Percentiles rank a stretch among this genome's conserved stretches.
Conservation (phyloP, 805 yeast genomes). For the Wickerhamiella vanderwaltii region DNA sequence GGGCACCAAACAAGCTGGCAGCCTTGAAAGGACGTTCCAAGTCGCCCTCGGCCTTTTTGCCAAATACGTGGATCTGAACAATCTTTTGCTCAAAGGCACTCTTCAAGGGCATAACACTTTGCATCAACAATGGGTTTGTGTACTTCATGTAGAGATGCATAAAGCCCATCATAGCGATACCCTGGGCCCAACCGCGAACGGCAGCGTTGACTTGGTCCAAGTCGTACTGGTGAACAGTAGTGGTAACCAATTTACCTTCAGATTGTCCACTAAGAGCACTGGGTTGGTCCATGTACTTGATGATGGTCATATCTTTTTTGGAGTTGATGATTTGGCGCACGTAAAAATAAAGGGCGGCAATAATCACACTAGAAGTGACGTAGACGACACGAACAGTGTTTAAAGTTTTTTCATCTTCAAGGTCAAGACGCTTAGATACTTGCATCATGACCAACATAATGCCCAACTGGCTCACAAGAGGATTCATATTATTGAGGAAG, state of each 20-base stretch:
- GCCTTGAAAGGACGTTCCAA: conserved; percentile 95
- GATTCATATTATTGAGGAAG: conserved; percentile 71
- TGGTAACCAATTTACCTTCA: conserved; percentile 58
- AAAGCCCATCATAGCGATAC: conserved; percentile 93
- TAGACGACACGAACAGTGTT: conserved; percentile 67
- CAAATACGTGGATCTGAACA: conserved; percentile 81
- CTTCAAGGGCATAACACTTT: conserved; percentile 81
- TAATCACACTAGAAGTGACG: conserved; percentile 49
- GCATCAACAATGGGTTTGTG: conserved; percentile 94
- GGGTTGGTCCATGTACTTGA: conserved; percentile 83
- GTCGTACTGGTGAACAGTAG: conserved; percentile 92
- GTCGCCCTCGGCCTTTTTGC: conserved; percentile 72
- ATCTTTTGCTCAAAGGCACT: conserved; percentile 79
- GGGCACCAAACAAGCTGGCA: conserved; percentile 52
- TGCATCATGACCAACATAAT: conserved; percentile 96
- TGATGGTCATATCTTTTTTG: conserved; percentile 77
- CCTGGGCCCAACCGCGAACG: conserved; percentile 73
- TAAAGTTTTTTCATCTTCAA: conserved; percentile 68
- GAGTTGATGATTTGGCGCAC: conserved; percentile 47
- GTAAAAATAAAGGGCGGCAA: conserved; percentile 54
- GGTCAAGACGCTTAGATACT: conserved; percentile 74
- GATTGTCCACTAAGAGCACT: conserved; percentile 65
- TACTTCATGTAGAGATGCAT: conserved; percentile 97
- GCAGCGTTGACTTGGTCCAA: conserved; percentile 69
- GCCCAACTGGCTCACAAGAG: conserved; percentile 73